Evolutionary conservation across 495 filamentous ascomycete genomes (phyloP).

Genomic region (Podospora fimiseda): DNA sequence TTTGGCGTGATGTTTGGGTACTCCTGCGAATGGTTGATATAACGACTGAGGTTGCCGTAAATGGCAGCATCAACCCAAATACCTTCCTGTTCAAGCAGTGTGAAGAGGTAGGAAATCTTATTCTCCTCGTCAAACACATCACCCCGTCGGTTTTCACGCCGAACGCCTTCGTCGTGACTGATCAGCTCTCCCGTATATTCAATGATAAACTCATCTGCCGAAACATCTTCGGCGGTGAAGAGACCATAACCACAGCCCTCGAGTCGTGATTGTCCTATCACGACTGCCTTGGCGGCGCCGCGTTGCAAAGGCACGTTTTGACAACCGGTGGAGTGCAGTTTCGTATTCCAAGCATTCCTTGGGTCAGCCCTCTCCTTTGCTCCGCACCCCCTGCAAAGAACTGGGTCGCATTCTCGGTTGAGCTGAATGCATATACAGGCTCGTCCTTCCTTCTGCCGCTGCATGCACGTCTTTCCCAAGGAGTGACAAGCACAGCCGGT

Average conservation of each 20-base stretch:
- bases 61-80: slow-evolving; percentile 48
- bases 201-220: slow-evolving; percentile 55
- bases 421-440: slow-evolving; percentile 54
- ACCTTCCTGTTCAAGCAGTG: slow-evolving; percentile 50
- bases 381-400: slow-evolving; percentile 60
- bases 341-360: slow-evolving; percentile 48
- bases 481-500: slow-evolving; percentile 58
- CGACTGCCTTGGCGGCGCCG: slow-evolving; percentile 49
- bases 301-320: slow-evolving; percentile 59
- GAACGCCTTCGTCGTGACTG: slow-evolving; percentile 54
- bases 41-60: slow-evolving; percentile 52
- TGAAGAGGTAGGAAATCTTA: slow-evolving; percentile 60
- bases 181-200: slow-evolving; percentile 72
- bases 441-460: slow-evolving; percentile 39
- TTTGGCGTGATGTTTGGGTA: slow-evolving; percentile 49
- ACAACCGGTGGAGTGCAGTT: slow-evolving; percentile 45
- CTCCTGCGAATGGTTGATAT: slow-evolving; percentile 59
- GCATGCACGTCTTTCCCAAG: slow-evolving; percentile 43
- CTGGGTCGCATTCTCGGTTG: slow-evolving; percentile 66
- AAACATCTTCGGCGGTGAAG: slow-evolving; percentile 56
- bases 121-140: slow-evolving; percentile 57
- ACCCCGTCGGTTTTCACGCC: slow-evolving; percentile 48
- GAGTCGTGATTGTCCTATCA: slow-evolving; percentile 56
- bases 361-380: slow-evolving; percentile 57
- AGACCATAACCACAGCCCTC: slow-evolving; percentile 58